Percentiles rank a stretch among this genome's conserved stretches.
Conservation (phyloP, 768 basidiomycete species). For the Tulasnella sp. region DNA sequence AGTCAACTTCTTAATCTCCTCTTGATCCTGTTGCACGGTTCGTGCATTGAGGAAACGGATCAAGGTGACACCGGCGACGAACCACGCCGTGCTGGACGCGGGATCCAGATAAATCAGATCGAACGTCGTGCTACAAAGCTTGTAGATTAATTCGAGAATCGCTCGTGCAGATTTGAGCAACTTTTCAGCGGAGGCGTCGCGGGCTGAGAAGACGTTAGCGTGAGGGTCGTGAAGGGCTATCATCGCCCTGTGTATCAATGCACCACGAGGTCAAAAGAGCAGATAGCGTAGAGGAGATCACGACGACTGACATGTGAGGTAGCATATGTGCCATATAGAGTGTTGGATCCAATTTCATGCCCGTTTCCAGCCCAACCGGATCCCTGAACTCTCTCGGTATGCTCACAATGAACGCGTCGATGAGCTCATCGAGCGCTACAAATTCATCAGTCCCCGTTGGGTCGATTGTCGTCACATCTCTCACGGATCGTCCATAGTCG, state of each 20-base stretch:
- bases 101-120: conserved; percentile 13
- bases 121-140: conserved; percentile 12
- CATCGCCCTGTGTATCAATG: conserved; percentile 4
- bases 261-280: background rate
- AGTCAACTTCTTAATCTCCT: background rate
- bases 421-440: conserved; percentile 2
- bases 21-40: background rate
- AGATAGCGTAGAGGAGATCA: background rate
- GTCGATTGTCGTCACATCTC: conserved; percentile 3
- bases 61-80: conserved; percentile 6
- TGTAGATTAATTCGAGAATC: conserved; percentile 15
- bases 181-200: background rate
- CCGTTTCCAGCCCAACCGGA: conserved; percentile 24
- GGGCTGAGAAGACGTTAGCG: conserved; percentile 12
- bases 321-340: conserved; percentile 35
- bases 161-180: conserved; percentile 7
- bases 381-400: conserved; percentile 13
- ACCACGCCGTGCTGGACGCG: conserved; percentile 9
- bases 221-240: conserved; percentile 16
- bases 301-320: conserved; percentile 21
- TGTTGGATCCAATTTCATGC: conserved; percentile 39
- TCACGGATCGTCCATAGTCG: background rate
- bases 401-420: conserved; percentile 7
- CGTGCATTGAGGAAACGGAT: conserved; percentile 8
- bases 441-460: conserved; percentile 14